These are phyloP conservation scores for Tuctoria greenei DNA, from an alignment of 176 grass and related monocot genomes.

Conservation along the genomic window DNA sequence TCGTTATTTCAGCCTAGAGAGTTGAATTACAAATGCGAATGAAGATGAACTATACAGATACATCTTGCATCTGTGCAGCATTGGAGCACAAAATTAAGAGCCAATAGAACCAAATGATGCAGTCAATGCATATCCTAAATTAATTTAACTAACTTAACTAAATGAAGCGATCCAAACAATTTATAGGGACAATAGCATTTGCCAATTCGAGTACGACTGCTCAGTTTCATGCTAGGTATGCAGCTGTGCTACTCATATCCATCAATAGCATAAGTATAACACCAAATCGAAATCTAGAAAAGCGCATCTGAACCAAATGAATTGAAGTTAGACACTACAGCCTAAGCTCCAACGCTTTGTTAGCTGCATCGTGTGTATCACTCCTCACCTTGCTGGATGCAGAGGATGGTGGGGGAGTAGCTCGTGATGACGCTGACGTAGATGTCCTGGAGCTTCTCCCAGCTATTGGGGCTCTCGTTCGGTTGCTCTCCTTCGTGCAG, in stretches of 20 bases:
- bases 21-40: constrained; percentile 1
- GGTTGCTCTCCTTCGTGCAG: constrained; percentile 78
- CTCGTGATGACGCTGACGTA: constrained; percentile 92
- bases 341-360: background rate
- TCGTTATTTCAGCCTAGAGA: constrained; percentile 23
- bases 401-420: constrained; percentile 89
- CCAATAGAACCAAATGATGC: background rate
- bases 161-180: background rate
- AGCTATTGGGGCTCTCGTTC: constrained; percentile 72
- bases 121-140: background rate
- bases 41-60: background rate
- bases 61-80: background rate
- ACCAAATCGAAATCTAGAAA: constrained; percentile 28
- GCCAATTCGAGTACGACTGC: background rate
- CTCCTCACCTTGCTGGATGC: constrained; percentile 87
- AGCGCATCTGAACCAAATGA: constrained; percentile 22
- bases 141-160: background rate
- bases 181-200: background rate
- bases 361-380: background rate
- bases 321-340: background rate
- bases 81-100: constrained; percentile 20
- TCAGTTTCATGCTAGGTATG: background rate
- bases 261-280: background rate
- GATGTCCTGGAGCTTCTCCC: constrained; percentile 89
- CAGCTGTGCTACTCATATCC: background rate